Base-by-base conservation (phyloP, 148 eudicot species). In the Rhododendron mucronatum region DNA sequence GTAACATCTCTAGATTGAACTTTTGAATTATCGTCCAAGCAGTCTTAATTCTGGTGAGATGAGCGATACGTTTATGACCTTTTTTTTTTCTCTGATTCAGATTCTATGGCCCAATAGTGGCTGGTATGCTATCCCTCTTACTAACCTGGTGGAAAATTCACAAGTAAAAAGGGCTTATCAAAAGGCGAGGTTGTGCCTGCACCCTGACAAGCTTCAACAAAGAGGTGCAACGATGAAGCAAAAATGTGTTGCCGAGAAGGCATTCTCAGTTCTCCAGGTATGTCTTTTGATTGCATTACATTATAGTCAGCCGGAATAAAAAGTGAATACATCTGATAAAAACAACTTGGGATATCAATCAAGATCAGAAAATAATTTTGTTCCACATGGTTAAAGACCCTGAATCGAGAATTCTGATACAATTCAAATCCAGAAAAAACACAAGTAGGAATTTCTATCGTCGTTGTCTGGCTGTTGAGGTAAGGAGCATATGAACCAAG, bases 151-250 rank as follows among this genome's bases (percentile, higher is more conserved):
- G 5, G 92, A 90, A 14, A 80, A 84, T 86, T 85, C 90, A 18
- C 91, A 88, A 82, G 94, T 93, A 83, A 92, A 91, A 87, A 93
- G 90, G 83, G 92, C 94, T 33, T 93, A 93, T 89, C 91, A 90
- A 83, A 93, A 91, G 81, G 95, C 93, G 18, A 86, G 91, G 76
- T 30, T 93, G 74, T 93, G 93, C 51, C 86, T 93, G 57, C 95
- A 93, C 80, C 94, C 95, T 4, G 95, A 93, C 86, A 93, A 93
- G 86, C 78, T 93, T 85, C 95, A 93, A 55, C 95, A 93, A 87
- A 88, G 92, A 88, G 92, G 93, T 39, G 92, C 95, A 23, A 88
- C 93, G 6, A 5, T 87, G 37, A 78, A 51, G 28, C 93, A 91
- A 55, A 93, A 91, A 78, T 90, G 89, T 59, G 65, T 92, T n/a